Evolutionary conservation across 1,284 basidiomycete species (phyloP), one percentile per base, ranked within the genome.

Genomic region (Calocybe gambosa): DNA sequence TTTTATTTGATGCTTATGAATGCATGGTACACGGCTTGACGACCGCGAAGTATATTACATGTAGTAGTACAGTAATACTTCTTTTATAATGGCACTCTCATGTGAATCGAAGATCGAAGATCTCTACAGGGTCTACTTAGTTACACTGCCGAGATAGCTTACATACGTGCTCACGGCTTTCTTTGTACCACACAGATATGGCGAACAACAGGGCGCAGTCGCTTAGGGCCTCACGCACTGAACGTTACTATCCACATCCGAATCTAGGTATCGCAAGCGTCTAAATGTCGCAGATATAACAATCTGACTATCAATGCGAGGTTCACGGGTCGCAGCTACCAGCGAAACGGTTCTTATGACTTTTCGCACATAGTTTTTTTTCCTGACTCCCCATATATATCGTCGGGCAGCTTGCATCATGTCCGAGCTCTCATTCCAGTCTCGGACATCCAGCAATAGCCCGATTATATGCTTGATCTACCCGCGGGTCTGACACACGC

Each of bases 21-120:
- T 49, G 45, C 43, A 55, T 34, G 53, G 43, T 48, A 42, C 48
- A 51, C 46, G 46, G 56, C 50, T 55, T 51, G 50, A 56, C 43
- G 50, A 58, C 41, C 31, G 16, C 31, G 25, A 52, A 53, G 53
- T 55, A 58, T 42, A 49, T 46, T 60, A 55, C 51, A 54, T 53
- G 46, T 51, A 75, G 49, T 45, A 47, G 31, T 34, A 15, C 31
- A 34, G 46, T 47, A 42, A 36, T 9, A 8, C 19, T 41, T 33
- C 43, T 42, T 28, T 34, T 39, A 39, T 47, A 51, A 47, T 48
- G 41, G 45, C 41, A 46, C 38, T 41, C 40, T 18, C 21, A 20
- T 16, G 15, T 20, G 36, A 20, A 13, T 15, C 15, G 19, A 4
- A 13, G 6, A n/a, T 37, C n/a, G 8, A 37, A 19, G 36, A 38